Base-by-base conservation (phyloP, 108 stramenopile species). In the Skeletonema grethae region DNA sequence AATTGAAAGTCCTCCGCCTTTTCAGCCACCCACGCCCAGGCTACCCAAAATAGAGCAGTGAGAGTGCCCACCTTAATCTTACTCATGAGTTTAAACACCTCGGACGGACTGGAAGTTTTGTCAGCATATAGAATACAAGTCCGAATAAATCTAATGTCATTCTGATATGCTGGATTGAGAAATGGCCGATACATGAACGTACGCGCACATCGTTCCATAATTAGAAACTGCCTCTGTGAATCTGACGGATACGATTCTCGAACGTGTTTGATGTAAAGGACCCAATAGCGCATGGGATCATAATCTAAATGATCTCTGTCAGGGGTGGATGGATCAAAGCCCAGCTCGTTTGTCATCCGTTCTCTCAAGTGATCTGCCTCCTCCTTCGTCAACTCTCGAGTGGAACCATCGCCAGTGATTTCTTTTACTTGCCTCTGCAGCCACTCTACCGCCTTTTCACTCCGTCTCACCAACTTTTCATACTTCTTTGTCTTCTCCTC, bases 41-140 rank as follows among this genome's bases (percentile, higher is more conserved):
- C 82, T 61, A 83, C 65, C 82, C 82, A 83, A 66, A 95, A 92
- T 4, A 92, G 41, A 2, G 90, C 85, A 7, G 74, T 73, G 13
- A 72, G 43, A 3, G 60, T 45, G 10, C 93, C 93, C 20, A 95
- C 80, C 46, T 85, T 87, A 57, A 86, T 77, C 41, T 87, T 82
- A 70, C 90, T 84, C 57, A 95, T 70, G 34, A 85, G 85, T 50
- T 89, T 87, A 76, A 92, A 95, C 10, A 92, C 84, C 41, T 88
- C 85, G 2, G 55, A 50, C 2, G 90, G 89, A 12, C 72, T 73
- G 28, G 84, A 82, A 2, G 93, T 87, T 43, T 87, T 84, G 65
- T 90, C 93, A 8, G 93, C 93, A 68, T 95, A 95, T 41, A 79
- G 70, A 30, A 89, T 88, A 77, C 93, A 95, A 12, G 86, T 84